Conservation (phyloP, 352 stramenopile species). For the Aphanomyces stellatus region DNA sequence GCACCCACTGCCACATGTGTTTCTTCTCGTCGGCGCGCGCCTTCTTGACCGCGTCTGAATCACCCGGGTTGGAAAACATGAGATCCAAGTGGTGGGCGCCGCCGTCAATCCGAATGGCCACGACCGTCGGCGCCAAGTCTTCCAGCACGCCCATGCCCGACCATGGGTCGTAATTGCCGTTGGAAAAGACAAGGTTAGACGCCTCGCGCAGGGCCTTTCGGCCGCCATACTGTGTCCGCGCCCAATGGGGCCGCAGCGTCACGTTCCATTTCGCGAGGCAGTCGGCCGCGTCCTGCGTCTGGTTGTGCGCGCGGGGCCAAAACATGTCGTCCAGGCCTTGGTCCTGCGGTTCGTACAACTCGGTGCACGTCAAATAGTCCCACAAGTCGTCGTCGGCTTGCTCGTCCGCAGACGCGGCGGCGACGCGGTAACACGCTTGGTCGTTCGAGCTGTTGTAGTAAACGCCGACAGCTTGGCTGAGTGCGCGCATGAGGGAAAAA, state of each 20-base stretch:
- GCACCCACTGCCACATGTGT: conserved; percentile 75
- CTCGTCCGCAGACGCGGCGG: conserved; percentile 16
- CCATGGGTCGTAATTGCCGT: conserved; percentile 91
- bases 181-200: conserved; percentile 92
- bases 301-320: not conserved
- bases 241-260: conserved; percentile 44
- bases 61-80: conserved; percentile 81
- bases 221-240: conserved; percentile 52
- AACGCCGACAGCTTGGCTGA: conserved; percentile 53
- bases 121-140: conserved; percentile 48
- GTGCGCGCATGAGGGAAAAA: conserved; percentile 31
- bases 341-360: conserved; percentile 36
- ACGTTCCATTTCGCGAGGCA: conserved; percentile 58
- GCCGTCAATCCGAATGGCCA: conserved; percentile 54
- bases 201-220: conserved; percentile 43
- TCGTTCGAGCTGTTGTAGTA: conserved; percentile 70
- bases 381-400: conserved; percentile 70
- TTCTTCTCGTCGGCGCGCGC: conserved; percentile 58
- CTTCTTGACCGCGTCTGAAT: conserved; percentile 55
- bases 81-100: conserved; percentile 86
- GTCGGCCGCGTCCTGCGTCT: too few relatives aligned
- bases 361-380: conserved; percentile 68
- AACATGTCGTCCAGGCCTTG: too few relatives aligned
- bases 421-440: conserved; percentile 41
- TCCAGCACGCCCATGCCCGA: conserved; percentile 75